A percentile compares a stretch with the other conserved stretches of the same genome.
Evolutionary conservation across 164 flowering plant genomes (phyloP).

Genomic region (Magnolia changhungtana): DNA sequence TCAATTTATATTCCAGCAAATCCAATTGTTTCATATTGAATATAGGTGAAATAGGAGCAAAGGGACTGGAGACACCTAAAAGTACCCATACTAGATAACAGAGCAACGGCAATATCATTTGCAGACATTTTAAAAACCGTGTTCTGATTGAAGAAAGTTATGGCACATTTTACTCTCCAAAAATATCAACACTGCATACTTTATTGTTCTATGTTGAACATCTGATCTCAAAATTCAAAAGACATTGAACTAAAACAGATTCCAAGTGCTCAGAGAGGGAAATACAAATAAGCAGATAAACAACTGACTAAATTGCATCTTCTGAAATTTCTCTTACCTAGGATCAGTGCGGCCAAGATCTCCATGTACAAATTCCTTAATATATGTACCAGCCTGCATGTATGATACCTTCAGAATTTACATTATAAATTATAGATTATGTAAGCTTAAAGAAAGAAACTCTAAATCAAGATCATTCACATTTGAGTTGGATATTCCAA

Average conservation of each 20-base stretch:
- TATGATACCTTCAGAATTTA: background rate
- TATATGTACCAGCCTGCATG: constrained; percentile 92
- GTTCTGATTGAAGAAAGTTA: too few species aligned
- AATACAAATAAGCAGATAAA: background rate
- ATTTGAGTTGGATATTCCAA: background rate
- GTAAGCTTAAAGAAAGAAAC: background rate
- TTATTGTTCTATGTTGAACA: too few species aligned
- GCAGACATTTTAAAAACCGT: too few species aligned
- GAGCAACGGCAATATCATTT: background rate
- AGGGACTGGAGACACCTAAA: background rate
- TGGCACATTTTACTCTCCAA: too few species aligned
- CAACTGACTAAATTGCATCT: background rate
- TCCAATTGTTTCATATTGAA: too few species aligned
- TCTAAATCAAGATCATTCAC: background rate
- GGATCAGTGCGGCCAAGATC: constrained; percentile 95
- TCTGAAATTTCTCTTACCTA: constrained; percentile 42
- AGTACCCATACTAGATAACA: background rate
- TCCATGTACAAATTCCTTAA: constrained; percentile 97
- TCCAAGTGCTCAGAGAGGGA: too few species aligned
- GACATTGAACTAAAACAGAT: too few species aligned
- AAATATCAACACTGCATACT: too few species aligned
- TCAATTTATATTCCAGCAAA: too few species aligned
- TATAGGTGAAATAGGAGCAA: background rate
- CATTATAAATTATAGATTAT: background rate
- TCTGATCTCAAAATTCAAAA: too few species aligned